phyloP scores from a whole-genome alignment of 1,139 yeast species.

The Scheffersomyces parashehatae region DNA sequence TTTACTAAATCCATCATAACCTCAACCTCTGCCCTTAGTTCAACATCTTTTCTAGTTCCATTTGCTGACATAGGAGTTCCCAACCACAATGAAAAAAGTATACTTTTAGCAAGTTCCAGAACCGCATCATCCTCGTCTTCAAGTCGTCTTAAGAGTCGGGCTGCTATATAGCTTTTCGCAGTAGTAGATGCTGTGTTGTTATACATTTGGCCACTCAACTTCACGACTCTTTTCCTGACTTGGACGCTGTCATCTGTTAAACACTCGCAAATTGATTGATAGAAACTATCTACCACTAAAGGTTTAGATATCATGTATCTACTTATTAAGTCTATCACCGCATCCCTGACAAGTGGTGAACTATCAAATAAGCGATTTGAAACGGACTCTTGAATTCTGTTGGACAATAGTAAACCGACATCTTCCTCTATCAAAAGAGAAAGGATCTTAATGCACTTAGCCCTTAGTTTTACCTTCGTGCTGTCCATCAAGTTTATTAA shows the following conservation, averaged over 20 bases:
- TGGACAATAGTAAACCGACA: conserved; percentile 47
- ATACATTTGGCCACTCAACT: conserved; percentile 53
- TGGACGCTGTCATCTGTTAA: conserved; percentile 60
- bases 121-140: conserved; percentile 73
- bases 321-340: conserved; percentile 67
- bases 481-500: conserved; percentile 52
- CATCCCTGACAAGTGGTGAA: conserved; percentile 75
- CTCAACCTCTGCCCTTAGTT: conserved; percentile 8
- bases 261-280: conserved; percentile 50
- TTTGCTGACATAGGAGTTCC: conserved; percentile 2
- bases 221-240: conserved; percentile 65
- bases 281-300: conserved; percentile 47
- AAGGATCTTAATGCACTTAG: conserved; percentile 64
- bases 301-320: conserved; percentile 49
- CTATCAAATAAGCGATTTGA: conserved; percentile 53
- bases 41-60: conserved; percentile 1
- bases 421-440: conserved; percentile 48
- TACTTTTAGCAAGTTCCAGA: conserved; percentile 41
- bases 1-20: conserved; percentile 40
- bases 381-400: conserved; percentile 54
- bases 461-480: conserved; percentile 58
- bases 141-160: conserved; percentile 51
- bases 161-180: conserved; percentile 46
- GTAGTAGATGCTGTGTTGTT: conserved; percentile 25
- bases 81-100: conserved; percentile 44